phyloP scores from a whole-genome alignment of 257 asterid species.

The Solanum medicagineum region DNA sequence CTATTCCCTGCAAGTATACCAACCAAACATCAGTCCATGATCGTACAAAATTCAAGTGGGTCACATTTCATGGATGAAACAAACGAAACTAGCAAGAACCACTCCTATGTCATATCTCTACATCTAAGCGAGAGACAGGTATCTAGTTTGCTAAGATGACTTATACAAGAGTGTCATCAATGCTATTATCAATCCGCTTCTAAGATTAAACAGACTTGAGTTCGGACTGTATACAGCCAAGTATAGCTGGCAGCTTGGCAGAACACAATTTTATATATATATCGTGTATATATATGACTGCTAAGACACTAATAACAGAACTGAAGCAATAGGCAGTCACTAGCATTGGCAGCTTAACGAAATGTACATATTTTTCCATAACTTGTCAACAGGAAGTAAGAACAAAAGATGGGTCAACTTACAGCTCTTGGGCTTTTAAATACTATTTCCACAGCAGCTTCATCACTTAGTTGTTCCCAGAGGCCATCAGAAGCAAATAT shows the following conservation, averaged over 20 bases:
- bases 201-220: neutral
- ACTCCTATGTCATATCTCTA: neutral
- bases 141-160: neutral
- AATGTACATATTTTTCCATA: neutral
- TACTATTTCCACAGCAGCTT: slow-evolving; percentile 19
- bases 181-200: neutral
- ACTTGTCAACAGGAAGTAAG: neutral
- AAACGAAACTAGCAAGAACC: neutral
- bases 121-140: neutral
- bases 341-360: neutral
- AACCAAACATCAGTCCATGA: neutral
- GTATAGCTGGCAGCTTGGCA: neutral
- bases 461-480: slow-evolving; percentile 21
- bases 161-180: neutral
- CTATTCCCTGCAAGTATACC: neutral
- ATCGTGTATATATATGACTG: neutral
- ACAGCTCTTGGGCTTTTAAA: slow-evolving; percentile 10
- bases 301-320: neutral
- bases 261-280: neutral
- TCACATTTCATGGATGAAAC: neutral
- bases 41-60: neutral
- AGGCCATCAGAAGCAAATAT: slow-evolving; percentile 29
- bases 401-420: slow-evolving; percentile 1
- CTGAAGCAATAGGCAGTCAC: neutral
- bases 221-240: neutral